Evolutionary conservation across 1,139 yeast genomes (phyloP), one percentile per base, ranked within the genome.

Genomic region (Suhomyces taliae): DNA sequence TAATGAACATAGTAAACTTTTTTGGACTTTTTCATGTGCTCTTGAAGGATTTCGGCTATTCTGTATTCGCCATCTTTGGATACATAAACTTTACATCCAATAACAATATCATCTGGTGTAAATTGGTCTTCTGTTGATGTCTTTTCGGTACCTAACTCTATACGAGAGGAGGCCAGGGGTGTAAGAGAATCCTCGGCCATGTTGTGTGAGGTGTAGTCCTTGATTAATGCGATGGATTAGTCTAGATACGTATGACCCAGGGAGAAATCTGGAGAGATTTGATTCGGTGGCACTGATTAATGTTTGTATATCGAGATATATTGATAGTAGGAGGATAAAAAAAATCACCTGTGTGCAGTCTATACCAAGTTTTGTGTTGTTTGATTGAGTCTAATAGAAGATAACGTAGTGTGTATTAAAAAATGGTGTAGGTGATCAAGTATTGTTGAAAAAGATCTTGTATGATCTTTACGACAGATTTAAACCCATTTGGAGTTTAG

Each of bases 1-100:
- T 90, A 93, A 67, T 93, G 99, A 27, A 93, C 97, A 65, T 95
- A 93, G 65, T 85, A 91, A 52, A 82, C 89, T 35, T 83, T 81
- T 49, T 86, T 81, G 7, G 93, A 90, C 63, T 90, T 87, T 58
- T 89, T 82, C 42, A 79, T 67, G 55, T 88, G 91, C 44, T 82
- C 79, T 35, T 93, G 91, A 43, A 95, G 72, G 37, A 93, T 82
- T 62, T 93, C 99, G 0, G 98, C 97, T 39, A 84, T 65, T 49
- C 97, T 74, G 51, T 76, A 78, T 53, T 86, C 90, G 27, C 83
- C 90, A 59, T 90, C 97, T 61, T 93, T 90, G 49, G 76, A 75
- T 3, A 87, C 96, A 67, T 76, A 86, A 15, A 89, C 85, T 64
- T 89, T 90, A 62, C 93, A 88, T 19, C 96, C 96, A 1, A 82